These are phyloP conservation scores for Phlebopus sp. DNA, from an alignment of 1,284 basidiomycete genomes.

Conservation along the genomic window DNA sequence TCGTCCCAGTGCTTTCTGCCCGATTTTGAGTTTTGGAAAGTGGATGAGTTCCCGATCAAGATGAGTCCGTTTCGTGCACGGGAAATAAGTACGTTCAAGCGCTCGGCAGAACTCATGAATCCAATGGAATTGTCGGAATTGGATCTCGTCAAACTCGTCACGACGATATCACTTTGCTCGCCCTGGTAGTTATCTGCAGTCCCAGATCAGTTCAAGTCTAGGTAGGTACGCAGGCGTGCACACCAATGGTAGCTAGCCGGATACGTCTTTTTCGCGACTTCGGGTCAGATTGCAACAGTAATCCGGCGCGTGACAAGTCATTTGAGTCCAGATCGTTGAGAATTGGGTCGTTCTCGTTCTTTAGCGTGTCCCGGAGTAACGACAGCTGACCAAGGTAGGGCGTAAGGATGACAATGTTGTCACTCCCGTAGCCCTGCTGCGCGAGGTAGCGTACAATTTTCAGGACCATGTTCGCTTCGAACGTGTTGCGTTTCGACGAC, in stretches of 20 bases:
- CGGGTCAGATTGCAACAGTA: conserved; percentile 40
- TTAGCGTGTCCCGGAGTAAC: conserved; percentile 41
- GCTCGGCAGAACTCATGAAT: conserved; percentile 60
- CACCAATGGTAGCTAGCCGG: conserved; percentile 57
- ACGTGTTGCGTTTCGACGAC: conserved; percentile 54
- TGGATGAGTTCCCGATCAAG: conserved; percentile 55
- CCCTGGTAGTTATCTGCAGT: conserved; percentile 56
- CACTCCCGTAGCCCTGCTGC: conserved; percentile 59
- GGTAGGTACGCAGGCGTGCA: conserved; percentile 2
- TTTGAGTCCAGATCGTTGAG: conserved; percentile 55
- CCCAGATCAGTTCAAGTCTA: conserved; percentile 5
- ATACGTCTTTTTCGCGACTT: conserved; percentile 40
- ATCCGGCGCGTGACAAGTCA: conserved; percentile 53
- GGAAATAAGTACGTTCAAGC: conserved; percentile 61
- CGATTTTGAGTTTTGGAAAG: conserved; percentile 49
- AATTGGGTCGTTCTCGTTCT: conserved; percentile 49
- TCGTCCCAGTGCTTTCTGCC: conserved; percentile 48
- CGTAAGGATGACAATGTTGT: conserved; percentile 55
- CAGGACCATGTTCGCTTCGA: conserved; percentile 54
- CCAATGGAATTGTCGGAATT: conserved; percentile 53
- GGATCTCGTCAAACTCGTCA: conserved; percentile 53
- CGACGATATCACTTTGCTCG: conserved; percentile 60
- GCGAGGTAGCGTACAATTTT: conserved; percentile 58
- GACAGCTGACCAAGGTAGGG: conserved; percentile 61
- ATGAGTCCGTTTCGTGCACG: conserved; percentile 56